These are phyloP conservation scores for Plasmodium vinckei DNA, from an alignment of 169 alveolate species.

Conservation along the genomic window DNA sequence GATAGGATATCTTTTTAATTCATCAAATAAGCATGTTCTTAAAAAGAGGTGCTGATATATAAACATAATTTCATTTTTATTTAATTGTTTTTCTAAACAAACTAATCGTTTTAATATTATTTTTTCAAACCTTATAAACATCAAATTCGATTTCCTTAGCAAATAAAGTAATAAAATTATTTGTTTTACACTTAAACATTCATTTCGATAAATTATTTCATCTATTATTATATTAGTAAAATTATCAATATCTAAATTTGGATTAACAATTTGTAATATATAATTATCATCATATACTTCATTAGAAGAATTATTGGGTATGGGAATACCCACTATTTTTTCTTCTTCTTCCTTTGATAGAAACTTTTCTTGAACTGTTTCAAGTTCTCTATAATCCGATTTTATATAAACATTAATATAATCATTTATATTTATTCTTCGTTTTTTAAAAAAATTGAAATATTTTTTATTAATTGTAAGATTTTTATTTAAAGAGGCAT, in stretches of 20 bases:
- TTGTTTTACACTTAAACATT: conserved; percentile 34
- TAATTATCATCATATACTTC: too few relatives aligned
- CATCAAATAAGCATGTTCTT: conserved; percentile 64
- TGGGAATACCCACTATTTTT: background rate
- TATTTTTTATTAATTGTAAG: conserved; percentile 28
- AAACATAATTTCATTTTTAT: conserved; percentile 46
- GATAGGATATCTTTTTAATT: conserved; percentile 10
- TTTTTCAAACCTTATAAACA: conserved; percentile 46
- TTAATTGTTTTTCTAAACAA: conserved; percentile 24
- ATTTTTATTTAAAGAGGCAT: conserved; percentile 26
- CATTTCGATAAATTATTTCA: conserved; percentile 69
- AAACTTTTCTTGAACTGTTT: background rate
- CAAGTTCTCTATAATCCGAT: background rate
- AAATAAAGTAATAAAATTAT: conserved; percentile 28
- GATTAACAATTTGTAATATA: too few relatives aligned
- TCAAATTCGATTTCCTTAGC: conserved; percentile 8
- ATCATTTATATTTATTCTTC: conserved; percentile 28
- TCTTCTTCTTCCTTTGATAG: background rate
- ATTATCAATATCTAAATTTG: conserved; percentile 5
- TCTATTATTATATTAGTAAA: conserved; percentile 38
- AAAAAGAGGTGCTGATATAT: conserved; percentile 47
- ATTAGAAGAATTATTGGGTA: background rate
- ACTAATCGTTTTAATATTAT: conserved; percentile 42
- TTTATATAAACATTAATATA: conserved; percentile 40
- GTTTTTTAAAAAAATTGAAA: conserved; percentile 33